These are phyloP conservation scores for Backusella parvicylindrica DNA, from an alignment of 192 early-diverging fungal genomes.

Conservation along the genomic window DNA sequence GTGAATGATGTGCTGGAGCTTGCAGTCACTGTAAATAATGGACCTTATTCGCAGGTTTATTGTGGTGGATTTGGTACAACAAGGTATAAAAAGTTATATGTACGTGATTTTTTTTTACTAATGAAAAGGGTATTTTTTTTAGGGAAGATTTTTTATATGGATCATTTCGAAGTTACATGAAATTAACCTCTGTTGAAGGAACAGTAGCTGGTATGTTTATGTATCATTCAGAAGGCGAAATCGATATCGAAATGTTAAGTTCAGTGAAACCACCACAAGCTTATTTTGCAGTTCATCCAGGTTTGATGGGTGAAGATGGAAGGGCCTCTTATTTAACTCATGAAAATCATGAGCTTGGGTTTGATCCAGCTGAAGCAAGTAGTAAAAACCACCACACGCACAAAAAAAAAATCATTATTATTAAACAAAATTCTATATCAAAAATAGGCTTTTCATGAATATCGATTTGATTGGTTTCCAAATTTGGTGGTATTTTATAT, in stretches of 20 bases:
- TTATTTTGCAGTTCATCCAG: slow-evolving; percentile 30
- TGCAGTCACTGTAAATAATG: not conserved
- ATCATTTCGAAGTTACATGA: slow-evolving; percentile 17
- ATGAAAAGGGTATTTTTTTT: not conserved
- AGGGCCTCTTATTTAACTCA: slow-evolving; percentile 18
- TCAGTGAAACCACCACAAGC: slow-evolving; percentile 15
- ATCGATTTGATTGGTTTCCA: slow-evolving; percentile 36
- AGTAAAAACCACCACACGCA: too few species aligned
- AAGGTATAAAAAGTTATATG: not conserved
- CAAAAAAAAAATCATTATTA: not conserved
- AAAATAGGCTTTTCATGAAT: slow-evolving; percentile 25
- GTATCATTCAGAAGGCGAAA: slow-evolving; percentile 15
- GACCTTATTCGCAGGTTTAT: not conserved
- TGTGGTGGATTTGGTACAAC: slow-evolving; percentile 20
- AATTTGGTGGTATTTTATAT: slow-evolving; percentile 9
- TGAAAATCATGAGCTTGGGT: slow-evolving; percentile 8
- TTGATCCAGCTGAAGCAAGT: slow-evolving; percentile 12
- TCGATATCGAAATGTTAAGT: slow-evolving; percentile 27
- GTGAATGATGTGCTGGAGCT: not conserved
- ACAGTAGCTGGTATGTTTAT: slow-evolving; percentile 23
- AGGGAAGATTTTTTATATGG: slow-evolving; percentile 22
- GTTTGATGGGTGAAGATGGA: slow-evolving; percentile 6
- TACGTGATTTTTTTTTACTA: not conserved
- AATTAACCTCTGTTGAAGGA: not conserved
- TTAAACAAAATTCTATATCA: not conserved